A percentile compares a stretch with the other conserved stretches of the same genome.
phyloP scores from a whole-genome alignment of 768 basidiomycete genomes.

The Fomitopsis pulvina region DNA sequence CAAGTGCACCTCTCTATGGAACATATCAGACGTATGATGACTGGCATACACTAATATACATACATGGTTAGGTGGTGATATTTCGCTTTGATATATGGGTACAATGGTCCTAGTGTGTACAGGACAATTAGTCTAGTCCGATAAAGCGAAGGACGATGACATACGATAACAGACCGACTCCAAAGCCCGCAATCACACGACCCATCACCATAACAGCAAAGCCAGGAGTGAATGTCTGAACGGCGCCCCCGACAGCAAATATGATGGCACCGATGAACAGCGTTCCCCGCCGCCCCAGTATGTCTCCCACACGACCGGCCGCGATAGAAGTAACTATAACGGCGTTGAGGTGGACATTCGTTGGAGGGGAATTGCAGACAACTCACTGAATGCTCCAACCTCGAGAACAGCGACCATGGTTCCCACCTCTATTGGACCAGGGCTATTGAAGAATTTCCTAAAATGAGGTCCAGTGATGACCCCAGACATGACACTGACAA shows the following conservation, averaged over 20 bases:
- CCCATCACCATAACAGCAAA: slow-evolving; percentile 81
- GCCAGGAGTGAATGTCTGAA: slow-evolving; percentile 79
- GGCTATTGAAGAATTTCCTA: slow-evolving; percentile 74
- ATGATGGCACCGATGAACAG: slow-evolving; percentile 77
- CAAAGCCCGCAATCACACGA: slow-evolving; percentile 77
- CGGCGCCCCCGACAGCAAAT: slow-evolving; percentile 79
- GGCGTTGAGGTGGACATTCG: neutral
- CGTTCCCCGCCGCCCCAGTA: slow-evolving; percentile 78
- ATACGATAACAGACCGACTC: slow-evolving; percentile 85
- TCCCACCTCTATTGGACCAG: slow-evolving; percentile 69
- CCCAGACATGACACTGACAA: slow-evolving; percentile 87
- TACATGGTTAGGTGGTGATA: slow-evolving; percentile 88
- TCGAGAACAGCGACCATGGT: slow-evolving; percentile 96
- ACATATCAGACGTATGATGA: slow-evolving; percentile 1
- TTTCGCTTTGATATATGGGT: slow-evolving; percentile 93
- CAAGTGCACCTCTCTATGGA: slow-evolving; percentile 75
- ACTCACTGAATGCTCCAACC: slow-evolving; percentile 82
- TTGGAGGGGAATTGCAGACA: slow-evolving; percentile 7
- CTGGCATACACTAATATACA: neutral
- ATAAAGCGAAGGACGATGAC: slow-evolving; percentile 21
- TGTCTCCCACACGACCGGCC: slow-evolving; percentile 84
- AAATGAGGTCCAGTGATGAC: slow-evolving; percentile 87
- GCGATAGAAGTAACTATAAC: slow-evolving; percentile 76
- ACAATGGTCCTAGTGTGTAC: slow-evolving; percentile 68
- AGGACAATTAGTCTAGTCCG: neutral